Evolutionary conservation across 2,329 filamentous ascomycete genomes (phyloP).

Genomic region (Chaetomium sp.): DNA sequence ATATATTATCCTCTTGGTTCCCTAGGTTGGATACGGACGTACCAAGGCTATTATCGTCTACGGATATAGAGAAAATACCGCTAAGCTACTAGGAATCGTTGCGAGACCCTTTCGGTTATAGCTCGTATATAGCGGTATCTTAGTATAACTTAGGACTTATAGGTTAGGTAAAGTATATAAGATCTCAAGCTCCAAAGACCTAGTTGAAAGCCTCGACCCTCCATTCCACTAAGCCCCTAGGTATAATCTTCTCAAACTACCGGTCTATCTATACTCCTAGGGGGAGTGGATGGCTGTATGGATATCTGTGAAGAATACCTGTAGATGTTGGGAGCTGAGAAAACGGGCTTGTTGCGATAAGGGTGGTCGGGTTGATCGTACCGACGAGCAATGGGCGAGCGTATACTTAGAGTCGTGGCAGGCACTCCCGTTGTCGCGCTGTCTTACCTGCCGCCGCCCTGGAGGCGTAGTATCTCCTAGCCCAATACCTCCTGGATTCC

Average conservation of each 20-base stretch:
- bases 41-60: too few species aligned
- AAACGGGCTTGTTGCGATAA: constrained; percentile 7
- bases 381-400: constrained; percentile 6
- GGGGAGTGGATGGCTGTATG: constrained; percentile 1
- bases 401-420: constrained; percentile 11
- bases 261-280: neutral
- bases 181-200: neutral
- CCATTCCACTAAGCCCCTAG: neutral
- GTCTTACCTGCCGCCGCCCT: constrained; percentile 11
- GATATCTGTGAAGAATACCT: neutral
- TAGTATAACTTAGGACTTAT: neutral
- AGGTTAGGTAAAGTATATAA: neutral
- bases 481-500: constrained; percentile 17
- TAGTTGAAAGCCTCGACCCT: neutral
- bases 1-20: too few species aligned
- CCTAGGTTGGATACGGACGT: too few species aligned
- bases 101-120: neutral
- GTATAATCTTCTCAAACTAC: neutral
- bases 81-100: neutral
- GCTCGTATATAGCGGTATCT: neutral
- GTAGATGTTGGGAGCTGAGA: neutral
- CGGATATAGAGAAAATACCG: too few species aligned
- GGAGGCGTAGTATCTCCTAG: constrained; percentile 15
- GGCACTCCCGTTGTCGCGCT: constrained; percentile 9
- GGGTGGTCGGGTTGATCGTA: constrained; percentile 13